Evolutionary conservation across 257 asterid species (phyloP).

Genomic region (Linaria vulgaris): DNA sequence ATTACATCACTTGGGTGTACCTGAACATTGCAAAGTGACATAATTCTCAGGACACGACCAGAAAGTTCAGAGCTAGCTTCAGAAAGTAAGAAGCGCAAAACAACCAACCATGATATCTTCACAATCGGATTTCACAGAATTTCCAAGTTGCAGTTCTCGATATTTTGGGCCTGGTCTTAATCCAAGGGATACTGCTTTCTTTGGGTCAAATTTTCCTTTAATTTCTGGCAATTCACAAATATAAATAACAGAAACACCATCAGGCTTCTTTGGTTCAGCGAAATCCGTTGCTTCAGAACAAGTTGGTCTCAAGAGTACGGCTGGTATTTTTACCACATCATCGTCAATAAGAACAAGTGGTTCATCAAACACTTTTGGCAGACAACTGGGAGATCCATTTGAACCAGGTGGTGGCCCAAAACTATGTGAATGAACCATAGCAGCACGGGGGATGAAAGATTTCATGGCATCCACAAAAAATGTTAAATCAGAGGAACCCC

Average conservation of each 20-base stretch:
- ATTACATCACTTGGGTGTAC: conserved; percentile 85
- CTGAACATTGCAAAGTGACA: conserved; percentile 39
- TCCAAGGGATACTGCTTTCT: conserved; percentile 79
- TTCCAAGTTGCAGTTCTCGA: conserved; percentile 81
- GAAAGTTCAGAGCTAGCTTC: too few species aligned
- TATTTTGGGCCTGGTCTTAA: conserved; percentile 82
- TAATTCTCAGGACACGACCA: conserved; percentile 8
- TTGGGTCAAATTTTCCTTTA: conserved; percentile 81
- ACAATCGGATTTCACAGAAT: conserved; percentile 72
- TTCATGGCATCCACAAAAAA: conserved; percentile 89
- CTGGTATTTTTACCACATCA: conserved; percentile 88
- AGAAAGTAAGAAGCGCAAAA: neutral
- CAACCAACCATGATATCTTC: conserved; percentile 64
- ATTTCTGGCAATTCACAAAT: conserved; percentile 90
- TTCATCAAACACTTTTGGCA: conserved; percentile 31
- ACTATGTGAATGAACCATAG: conserved; percentile 82
- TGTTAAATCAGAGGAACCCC: conserved; percentile 94
- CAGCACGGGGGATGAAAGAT: conserved; percentile 84
- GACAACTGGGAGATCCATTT: conserved; percentile 34
- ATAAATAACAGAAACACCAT: conserved; percentile 77
- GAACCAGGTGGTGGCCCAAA: conserved; percentile 62
- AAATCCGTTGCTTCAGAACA: conserved; percentile 21
- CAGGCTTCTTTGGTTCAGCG: conserved; percentile 43
- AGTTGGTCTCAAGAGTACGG: conserved; percentile 65
- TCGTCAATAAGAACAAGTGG: conserved; percentile 73